Conservation (phyloP, 1,139 yeast species). For the Debaryomycetaceae sp. region DNA sequence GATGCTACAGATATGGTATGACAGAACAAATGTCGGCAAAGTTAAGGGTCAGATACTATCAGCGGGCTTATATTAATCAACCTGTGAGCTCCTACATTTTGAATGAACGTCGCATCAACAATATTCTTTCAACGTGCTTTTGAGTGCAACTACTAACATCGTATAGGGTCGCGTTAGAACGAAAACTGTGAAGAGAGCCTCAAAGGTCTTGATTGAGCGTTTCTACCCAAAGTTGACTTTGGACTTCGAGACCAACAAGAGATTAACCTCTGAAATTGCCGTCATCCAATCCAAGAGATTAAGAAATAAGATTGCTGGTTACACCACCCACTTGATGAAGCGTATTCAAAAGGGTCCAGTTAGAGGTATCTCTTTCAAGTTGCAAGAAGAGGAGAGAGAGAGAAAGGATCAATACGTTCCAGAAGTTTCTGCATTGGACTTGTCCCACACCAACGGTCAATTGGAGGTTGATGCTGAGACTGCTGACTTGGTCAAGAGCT, state of each 20-base stretch:
- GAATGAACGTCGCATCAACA: no score
- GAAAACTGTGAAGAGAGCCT: constrained; percentile 99
- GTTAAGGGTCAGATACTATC: no score
- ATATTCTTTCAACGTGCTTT: no score
- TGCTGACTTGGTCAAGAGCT: constrained; percentile 90
- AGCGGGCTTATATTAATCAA: no score
- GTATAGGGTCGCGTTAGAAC: constrained; percentile 96
- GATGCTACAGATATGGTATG: no score
- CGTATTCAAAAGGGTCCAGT: constrained; percentile 99
- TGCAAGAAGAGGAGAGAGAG: constrained; percentile 99
- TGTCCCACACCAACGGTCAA: constrained; percentile 93
- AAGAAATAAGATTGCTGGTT: constrained; percentile 99
- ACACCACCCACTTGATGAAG: constrained; percentile 99
- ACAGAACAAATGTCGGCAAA: no score
- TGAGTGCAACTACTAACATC: constrained; percentile 24
- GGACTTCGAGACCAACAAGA: constrained; percentile 99
- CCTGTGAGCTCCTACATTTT: no score
- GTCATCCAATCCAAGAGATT: constrained; percentile 99
- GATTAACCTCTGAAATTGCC: constrained; percentile 97
- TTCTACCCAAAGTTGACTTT: constrained; percentile 99
- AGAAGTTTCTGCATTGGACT: constrained; percentile 99
- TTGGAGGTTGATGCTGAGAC: constrained; percentile 98
- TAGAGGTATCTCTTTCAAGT: constrained; percentile 99
- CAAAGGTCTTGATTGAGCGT: constrained; percentile 99
- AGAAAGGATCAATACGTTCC: constrained; percentile 99